A percentile compares a stretch with the other conserved stretches of the same genome.
Evolutionary conservation across 1,284 basidiomycete species (phyloP).

Genomic region (Rugosomyces carneus): DNA sequence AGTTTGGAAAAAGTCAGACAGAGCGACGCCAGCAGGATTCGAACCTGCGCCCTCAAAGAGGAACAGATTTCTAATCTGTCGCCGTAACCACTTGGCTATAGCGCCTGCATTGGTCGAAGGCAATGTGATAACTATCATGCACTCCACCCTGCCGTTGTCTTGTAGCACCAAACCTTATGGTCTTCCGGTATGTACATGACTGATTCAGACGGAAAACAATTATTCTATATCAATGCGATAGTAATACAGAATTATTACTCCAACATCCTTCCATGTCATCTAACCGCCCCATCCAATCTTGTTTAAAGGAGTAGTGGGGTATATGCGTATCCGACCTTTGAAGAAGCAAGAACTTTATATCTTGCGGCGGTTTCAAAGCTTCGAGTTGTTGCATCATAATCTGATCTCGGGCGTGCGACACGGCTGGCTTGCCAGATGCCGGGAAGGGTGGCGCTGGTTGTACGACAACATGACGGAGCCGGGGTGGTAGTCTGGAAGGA

Average conservation of each 20-base stretch:
- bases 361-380: slow-evolving; percentile 11
- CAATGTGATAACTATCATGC: no score
- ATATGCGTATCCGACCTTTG: slow-evolving; percentile 3
- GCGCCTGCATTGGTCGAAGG: slow-evolving; percentile 5
- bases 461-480: slow-evolving; percentile 11
- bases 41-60: slow-evolving; percentile 23
- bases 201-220: no score
- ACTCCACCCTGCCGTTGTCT: no score
- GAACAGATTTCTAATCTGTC: slow-evolving; percentile 32
- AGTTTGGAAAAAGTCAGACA: not conserved
- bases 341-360: slow-evolving; percentile 10
- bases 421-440: slow-evolving; percentile 10
- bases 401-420: slow-evolving; percentile 20
- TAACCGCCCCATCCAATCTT: slow-evolving; percentile 16
- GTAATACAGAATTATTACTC: not conserved
- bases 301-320: slow-evolving; percentile 11
- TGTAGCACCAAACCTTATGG: no score
- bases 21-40: slow-evolving; percentile 25
- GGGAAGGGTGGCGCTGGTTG: slow-evolving; percentile 13
- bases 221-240: not conserved
- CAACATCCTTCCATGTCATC: slow-evolving; percentile 12
- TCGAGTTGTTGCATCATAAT: slow-evolving; percentile 24
- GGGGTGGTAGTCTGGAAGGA: slow-evolving; percentile 15
- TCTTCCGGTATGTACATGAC: no score
- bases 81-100: slow-evolving; percentile 43